Evolutionary conservation across 345 rosid species (phyloP).

Genomic region (Corchorus capsularis): DNA sequence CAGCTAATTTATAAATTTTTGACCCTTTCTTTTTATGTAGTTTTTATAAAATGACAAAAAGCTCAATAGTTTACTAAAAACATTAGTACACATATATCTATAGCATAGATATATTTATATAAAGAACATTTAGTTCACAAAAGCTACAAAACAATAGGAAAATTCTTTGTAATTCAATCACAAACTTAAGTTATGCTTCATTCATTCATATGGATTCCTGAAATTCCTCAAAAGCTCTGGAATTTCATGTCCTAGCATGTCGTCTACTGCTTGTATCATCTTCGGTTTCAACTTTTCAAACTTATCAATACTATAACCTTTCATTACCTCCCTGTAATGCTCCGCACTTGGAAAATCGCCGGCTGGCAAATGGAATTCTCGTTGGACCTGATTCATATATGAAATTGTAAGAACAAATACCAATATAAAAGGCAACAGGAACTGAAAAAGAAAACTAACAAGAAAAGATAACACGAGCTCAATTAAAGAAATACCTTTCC

Average conservation of each 20-base stretch:
- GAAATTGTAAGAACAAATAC: too few relatives aligned
- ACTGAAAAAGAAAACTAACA: background rate
- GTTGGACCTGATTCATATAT: constrained; percentile 60
- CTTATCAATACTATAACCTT: constrained; percentile 69
- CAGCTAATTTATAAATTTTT: too few relatives aligned
- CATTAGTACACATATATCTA: too few relatives aligned
- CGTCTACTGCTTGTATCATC: constrained; percentile 87
- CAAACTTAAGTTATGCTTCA: constrained; percentile 3
- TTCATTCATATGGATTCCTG: constrained; percentile 73
- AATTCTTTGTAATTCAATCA: too few relatives aligned
- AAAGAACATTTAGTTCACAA: too few relatives aligned
- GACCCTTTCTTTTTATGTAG: too few relatives aligned
- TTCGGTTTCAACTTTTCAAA: constrained; percentile 87
- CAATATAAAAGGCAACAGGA: too few relatives aligned
- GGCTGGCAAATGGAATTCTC: constrained; percentile 75
- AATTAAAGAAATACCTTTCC: constrained; percentile 53
- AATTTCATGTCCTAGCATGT: constrained; percentile 88
- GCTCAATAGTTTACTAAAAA: too few relatives aligned
- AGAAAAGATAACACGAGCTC: background rate
- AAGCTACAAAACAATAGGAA: too few relatives aligned
- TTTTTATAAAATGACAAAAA: too few relatives aligned
- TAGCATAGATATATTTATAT: too few relatives aligned
- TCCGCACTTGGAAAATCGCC: constrained; percentile 88
- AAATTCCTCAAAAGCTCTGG: constrained; percentile 85
- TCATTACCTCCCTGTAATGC: constrained; percentile 71